phyloP scores from a whole-genome alignment of 139 green algal genomes.

The Nannochloris sp. region DNA sequence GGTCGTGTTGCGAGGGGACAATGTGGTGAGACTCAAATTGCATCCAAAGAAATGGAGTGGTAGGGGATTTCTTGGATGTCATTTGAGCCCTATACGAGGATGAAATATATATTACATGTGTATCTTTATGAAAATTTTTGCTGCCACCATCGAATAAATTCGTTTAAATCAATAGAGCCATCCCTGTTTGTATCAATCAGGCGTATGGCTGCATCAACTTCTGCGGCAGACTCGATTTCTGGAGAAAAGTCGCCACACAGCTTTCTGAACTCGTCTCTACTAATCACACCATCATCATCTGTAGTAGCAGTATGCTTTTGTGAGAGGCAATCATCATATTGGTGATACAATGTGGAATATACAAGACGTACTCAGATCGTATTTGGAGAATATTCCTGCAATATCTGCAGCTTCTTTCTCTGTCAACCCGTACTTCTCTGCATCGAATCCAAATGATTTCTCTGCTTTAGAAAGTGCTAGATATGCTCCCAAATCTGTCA shows the following conservation, averaged over 20 bases:
- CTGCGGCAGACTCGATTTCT: constrained; percentile 34
- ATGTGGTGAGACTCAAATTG: constrained; percentile 34
- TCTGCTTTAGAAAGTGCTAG: constrained; percentile 59
- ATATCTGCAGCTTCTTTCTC: constrained; percentile 55
- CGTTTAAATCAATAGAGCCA: constrained; percentile 48
- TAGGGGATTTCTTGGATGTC: constrained; percentile 63
- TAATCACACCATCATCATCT: constrained; percentile 48
- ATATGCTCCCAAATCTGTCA: constrained; percentile 64
- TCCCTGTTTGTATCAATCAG: constrained; percentile 52
- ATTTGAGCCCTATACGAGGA: constrained; percentile 23
- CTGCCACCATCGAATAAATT: constrained; percentile 43
- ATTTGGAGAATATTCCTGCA: constrained; percentile 44
- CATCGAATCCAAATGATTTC: constrained; percentile 53
- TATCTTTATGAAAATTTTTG: constrained; percentile 10
- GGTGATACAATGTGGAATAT: neutral
- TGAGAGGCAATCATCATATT: neutral
- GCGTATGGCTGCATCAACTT: constrained; percentile 46
- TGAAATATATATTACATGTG: neutral
- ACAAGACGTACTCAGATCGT: constrained; percentile 28
- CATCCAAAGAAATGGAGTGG: constrained; percentile 51
- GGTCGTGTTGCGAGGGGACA: constrained; percentile 50
- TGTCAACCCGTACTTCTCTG: constrained; percentile 43
- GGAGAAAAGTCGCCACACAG: constrained; percentile 40
- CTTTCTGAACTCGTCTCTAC: constrained; percentile 38
- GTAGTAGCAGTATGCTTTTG: neutral